phyloP scores from a whole-genome alignment of 2,329 filamentous ascomycete genomes.

The Diaporthe helianthi region DNA sequence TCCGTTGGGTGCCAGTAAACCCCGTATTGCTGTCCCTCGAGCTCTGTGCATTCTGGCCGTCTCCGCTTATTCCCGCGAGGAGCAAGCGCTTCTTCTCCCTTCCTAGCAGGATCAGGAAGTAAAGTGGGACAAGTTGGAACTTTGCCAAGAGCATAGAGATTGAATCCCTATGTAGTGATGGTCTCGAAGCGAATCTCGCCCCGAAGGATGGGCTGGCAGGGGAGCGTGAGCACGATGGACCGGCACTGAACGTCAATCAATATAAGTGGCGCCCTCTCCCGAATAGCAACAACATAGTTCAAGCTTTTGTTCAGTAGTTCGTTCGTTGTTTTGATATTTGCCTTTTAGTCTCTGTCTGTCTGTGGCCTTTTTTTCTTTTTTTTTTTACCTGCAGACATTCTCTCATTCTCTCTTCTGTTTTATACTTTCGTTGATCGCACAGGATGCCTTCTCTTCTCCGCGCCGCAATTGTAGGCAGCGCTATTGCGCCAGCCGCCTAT shows the following conservation, averaged over 20 bases:
- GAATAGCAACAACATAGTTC: background rate
- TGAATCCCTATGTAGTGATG: slow-evolving; percentile 3
- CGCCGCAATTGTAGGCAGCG: slow-evolving; percentile 18
- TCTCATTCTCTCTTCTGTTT: slow-evolving; percentile 16
- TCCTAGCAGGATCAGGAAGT: slow-evolving; percentile 15
- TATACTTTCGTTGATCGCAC: slow-evolving; percentile 12
- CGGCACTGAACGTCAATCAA: background rate
- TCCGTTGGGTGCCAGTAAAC: background rate
- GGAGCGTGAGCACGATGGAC: background rate
- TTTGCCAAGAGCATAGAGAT: slow-evolving; percentile 16
- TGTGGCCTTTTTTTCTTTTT: background rate
- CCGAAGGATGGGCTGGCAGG: slow-evolving; percentile 7
- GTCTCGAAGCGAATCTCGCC: slow-evolving; percentile 17
- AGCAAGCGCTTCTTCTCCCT: slow-evolving; percentile 16
- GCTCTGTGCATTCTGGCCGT: background rate
- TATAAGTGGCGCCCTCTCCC: slow-evolving; percentile 16
- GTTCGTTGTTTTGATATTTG: background rate
- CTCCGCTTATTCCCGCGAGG: slow-evolving; percentile 15
- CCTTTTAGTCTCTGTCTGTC: background rate
- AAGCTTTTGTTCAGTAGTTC: slow-evolving; percentile 2
- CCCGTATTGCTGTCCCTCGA: background rate
- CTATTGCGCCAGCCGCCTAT: slow-evolving; percentile 27
- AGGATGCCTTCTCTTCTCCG: slow-evolving; percentile 29
- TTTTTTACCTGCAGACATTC: background rate
- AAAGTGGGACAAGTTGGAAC: slow-evolving; percentile 15